Base-by-base conservation (phyloP, 179 eudicot genomes). In the Heliamphora pulchella region DNA sequence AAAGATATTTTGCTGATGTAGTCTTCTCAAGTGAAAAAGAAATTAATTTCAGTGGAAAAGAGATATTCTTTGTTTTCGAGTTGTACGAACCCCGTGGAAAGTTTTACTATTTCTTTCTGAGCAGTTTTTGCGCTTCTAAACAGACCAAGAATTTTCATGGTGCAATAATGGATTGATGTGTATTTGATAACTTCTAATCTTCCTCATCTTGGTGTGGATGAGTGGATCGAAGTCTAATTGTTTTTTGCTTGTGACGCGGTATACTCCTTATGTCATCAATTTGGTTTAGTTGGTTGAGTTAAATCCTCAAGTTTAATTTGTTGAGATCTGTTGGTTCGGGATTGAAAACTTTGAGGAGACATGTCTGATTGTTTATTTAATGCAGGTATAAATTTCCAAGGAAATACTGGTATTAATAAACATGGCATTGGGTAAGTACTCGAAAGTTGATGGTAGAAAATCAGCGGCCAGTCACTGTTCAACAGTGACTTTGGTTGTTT, bases 381-480 rank as follows among this genome's bases (percentile, higher is more conserved):
- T 79, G 57, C 85, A 87, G 90, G 84, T 75, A 58, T 80, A 75
- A 51, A 43, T 17, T 74, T 22, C 51, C 14, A 43, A 72, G 85
- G 75, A 47, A 48, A 78, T 76, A 61, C 57, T 64, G 59, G 8
- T 15, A 58, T 72, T 22, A 55, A 20, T 70, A 81, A 77, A 55
- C 43, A 96, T 96, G 99, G 97, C 98, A 22, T 57, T 83, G 74
- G 97, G 93, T 65, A 94, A 82, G 75, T 91, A 94, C 85, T 84
- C 94, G 43, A 89, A 97, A 69, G 83, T 90, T 48, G 99, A 96
- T 86, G 94, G 94, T 68, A 88, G 88, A 81, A 94, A 89, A 87
- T 87, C 98, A 1, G 85, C 93, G 8, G 83, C 94, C 50, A 87
- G 85, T 85, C 91, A 89, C 78, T 96, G 97, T 85, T 96, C 98